Base-by-base conservation (phyloP, 352 stramenopile species). In the Globisporangium cederbergense region DNA sequence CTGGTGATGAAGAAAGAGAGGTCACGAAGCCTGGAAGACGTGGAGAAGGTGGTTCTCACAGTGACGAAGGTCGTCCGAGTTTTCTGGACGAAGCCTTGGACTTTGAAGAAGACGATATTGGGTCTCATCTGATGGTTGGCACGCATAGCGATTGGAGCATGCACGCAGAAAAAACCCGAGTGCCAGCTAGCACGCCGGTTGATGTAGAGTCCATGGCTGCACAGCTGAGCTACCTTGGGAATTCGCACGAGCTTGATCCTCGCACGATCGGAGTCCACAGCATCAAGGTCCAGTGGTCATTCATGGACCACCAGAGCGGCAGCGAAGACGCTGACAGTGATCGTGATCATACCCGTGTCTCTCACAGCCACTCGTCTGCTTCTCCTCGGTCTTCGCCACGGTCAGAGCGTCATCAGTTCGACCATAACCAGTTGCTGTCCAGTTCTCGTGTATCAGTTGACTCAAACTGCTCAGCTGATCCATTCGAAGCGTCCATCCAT, bases 201-300 rank as follows among this genome's bases (percentile, higher is more conserved):
- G 28, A 32, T 3, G 22, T 61, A n/a, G 38, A 32, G 2, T 16
- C n/a, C 14, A 36, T 18, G 18, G 49, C 30, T 16, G 47, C 30
- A 7, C n/a, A 57, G 4, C 28, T 46, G 20, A 25, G 1, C 30
- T 47, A 47, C 18, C 18, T 57, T 25, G 28, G 25, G 14, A 22
- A 53, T 10, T 14, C 14, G 9, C 38, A 45, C 14, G 49, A 47
- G 47, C 20, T 64, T 36, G 79, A 90, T 64, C 68, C 79, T n/a
- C 68, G 69, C 13, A 77, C 72, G 0, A 85, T 91, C 49, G 81
- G 81, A 13, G 75, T 86, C 9, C 70, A 88, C 45, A 78, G 64
- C 11, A 87, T 91, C 46, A 67, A 68, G 0, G 72, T 77, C 0
- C 60, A 74, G 9, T 88, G 78, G 78, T 73, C 25, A 28, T 28